Evolutionary conservation across 2,329 filamentous ascomycete genomes (phyloP), one percentile per base, ranked within the genome.

Genomic region (Onygenales sp.): DNA sequence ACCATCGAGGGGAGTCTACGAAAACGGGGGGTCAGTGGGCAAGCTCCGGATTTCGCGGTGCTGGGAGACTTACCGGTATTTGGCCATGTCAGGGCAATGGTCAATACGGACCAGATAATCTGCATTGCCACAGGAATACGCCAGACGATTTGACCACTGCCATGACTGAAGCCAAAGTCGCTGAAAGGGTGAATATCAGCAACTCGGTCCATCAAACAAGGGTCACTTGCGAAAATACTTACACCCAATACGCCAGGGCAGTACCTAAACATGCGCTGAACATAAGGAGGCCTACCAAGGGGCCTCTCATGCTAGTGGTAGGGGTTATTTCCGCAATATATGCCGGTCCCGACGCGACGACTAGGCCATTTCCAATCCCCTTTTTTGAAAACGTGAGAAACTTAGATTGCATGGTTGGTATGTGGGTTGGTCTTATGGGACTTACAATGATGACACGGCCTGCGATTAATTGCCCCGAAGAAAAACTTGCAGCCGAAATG

Each of bases 281-380:
- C 53, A 67, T 65, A 47, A 67, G 61, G 46, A 63, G 58, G 43
- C 63, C 63, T 48, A 67, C 61, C 10, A 60, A 58, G 13, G 60
- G 61, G 13, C 65, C 65, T 10, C 65, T 61, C 42, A 63, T 57
- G 6, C 57, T 58, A 33, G 59, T 58, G 7, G 57, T 58, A 34
- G 60, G 59, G 3, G 65, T 60, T 17, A 63, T 68, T 51, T 68
- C 65, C 1, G 64, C 63, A 42, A 67, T 57, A 42, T 64, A 67
- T 8, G 63, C 62, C 5, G 65, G 65, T 9, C 61, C 61, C 46
- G 61, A 61, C 7, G 63, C 60, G 6, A 62, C 62, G 42, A 64
- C 60, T 47, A 66, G 62, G 33, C 65, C 65, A 56, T 67, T 68
- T 33, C 63, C 65, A 54, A 67, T 58, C 47, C 65, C 66, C 63